A percentile compares a stretch with the other conserved stretches of the same genome.
These are phyloP conservation scores for Epichloe aotearoae DNA, from an alignment of 2,329 filamentous ascomycete genomes.

Conservation along the genomic window DNA sequence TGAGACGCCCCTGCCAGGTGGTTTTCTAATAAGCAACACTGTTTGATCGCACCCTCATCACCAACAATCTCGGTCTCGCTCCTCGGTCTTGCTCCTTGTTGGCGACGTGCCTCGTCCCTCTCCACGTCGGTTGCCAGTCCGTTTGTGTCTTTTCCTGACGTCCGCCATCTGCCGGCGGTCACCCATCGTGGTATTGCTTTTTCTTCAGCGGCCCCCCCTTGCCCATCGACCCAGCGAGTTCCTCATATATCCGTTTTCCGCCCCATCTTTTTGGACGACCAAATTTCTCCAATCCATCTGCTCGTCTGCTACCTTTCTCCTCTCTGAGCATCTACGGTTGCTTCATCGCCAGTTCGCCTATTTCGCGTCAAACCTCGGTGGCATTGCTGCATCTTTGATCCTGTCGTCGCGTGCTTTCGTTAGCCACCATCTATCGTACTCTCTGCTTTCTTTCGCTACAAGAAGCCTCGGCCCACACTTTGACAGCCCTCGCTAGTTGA, in stretches of 20 bases:
- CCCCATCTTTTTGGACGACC: conserved; percentile 7
- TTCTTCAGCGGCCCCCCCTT: conserved; percentile 1
- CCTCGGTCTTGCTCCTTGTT: background rate
- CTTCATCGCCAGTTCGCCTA: background rate
- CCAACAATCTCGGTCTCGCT: background rate
- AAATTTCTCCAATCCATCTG: background rate
- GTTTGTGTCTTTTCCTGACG: conserved; percentile 3
- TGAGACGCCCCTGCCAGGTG: conserved; percentile 6
- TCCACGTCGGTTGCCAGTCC: conserved; percentile 1
- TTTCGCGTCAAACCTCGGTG: background rate
- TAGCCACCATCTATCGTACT: background rate
- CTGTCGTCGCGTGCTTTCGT: background rate
- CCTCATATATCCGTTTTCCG: conserved; percentile 16
- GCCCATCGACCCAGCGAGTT: conserved; percentile 7
- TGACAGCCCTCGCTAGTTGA: background rate
- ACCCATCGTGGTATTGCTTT: conserved; percentile 3
- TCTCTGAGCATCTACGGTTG: background rate
- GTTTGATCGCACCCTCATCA: background rate
- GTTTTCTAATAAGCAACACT: conserved; percentile 7
- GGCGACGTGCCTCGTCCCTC: background rate
- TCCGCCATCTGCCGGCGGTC: conserved; percentile 4
- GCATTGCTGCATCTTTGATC: background rate
- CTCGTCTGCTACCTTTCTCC: background rate
- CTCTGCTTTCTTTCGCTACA: background rate
- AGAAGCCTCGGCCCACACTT: background rate